A percentile compares a stretch with the other conserved stretches of the same genome.
Conservation (phyloP, 306 rosid genomes). For the Cucumis cinereus region DNA sequence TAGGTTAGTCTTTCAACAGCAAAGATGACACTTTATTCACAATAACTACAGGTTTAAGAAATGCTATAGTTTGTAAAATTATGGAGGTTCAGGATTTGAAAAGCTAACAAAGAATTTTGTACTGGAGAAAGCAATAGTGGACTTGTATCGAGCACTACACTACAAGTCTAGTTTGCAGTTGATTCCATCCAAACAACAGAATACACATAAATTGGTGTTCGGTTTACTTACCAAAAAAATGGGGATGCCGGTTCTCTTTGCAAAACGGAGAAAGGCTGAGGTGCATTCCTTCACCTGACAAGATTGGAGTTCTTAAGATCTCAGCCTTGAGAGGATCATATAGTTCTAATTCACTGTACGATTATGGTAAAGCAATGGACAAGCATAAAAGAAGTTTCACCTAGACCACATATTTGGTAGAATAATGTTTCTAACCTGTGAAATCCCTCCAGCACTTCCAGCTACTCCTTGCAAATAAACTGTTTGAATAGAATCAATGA, state of each 20-base stretch:
- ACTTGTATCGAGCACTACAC: not conserved
- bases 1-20: not conserved
- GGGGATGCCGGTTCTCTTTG: conserved; percentile 66
- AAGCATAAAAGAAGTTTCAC: not conserved
- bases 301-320: not conserved
- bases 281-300: conserved; percentile 92
- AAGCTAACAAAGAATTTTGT: not conserved
- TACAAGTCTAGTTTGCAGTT: not conserved
- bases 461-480: conserved; percentile 49
- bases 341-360: not conserved
- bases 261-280: conserved; percentile 67
- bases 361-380: not conserved
- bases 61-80: not conserved
- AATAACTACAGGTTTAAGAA: not conserved
- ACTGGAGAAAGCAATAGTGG: not conserved
- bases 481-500: conserved; percentile 90
- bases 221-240: conserved; percentile 56
- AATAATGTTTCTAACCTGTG: conserved; percentile 39
- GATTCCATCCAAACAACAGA: not conserved
- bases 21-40: not conserved
- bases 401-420: not conserved
- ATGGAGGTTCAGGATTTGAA: not conserved
- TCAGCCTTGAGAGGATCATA: not conserved
- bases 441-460: conserved; percentile 71
- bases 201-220: not conserved